Evolutionary conservation across 2,329 filamentous ascomycete genomes (phyloP), one percentile per base, ranked within the genome.

Genomic region (Xylariales sp.): DNA sequence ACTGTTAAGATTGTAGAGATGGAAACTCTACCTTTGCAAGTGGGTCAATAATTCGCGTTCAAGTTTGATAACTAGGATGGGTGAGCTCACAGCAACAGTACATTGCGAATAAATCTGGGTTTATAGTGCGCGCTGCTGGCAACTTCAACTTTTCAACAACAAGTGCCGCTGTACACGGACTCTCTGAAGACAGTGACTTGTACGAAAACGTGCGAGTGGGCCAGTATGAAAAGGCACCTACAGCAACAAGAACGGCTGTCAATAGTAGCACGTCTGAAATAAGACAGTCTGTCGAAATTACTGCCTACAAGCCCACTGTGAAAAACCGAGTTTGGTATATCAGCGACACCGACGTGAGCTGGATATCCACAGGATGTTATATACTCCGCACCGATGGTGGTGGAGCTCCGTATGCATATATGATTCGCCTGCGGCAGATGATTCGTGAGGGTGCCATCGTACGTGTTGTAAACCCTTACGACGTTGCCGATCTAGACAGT

Each of bases 321-420:
- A 59, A 57, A 24, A 60, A 67, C n/a, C 66, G 75, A 7, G 52
- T 69, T n/a, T 82, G 78, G 78, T 69, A 69, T 40, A 55, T 82
- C 28, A 74, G 64, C 10, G 75, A 81, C 48, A 73, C 70, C 0
- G 78, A 82, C 50, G 59, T 81, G 4, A 54, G 61, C 20, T 81
- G 72, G 61, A 72, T 82, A 23, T 58, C 72, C 1, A 72, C 65
- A 6, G 78, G 78, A 1, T 78, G 76, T 50, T 79, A 79, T 44
- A 74, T 83, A 36, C 64, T 83, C 0, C 78, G 76, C 3, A 78
- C 75, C 1, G 78, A 76, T 16, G 77, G 78, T 5, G 77, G 78
- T 15, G 76, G 77, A 3, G 70, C 66, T 4, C 72, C 76, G 2
- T 76, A 75, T 44, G 54, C 71, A 2, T 58, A 64, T 19, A 69